Base-by-base conservation (phyloP, 108 stramenopile genomes). In the Cyclotella kingstonii region DNA sequence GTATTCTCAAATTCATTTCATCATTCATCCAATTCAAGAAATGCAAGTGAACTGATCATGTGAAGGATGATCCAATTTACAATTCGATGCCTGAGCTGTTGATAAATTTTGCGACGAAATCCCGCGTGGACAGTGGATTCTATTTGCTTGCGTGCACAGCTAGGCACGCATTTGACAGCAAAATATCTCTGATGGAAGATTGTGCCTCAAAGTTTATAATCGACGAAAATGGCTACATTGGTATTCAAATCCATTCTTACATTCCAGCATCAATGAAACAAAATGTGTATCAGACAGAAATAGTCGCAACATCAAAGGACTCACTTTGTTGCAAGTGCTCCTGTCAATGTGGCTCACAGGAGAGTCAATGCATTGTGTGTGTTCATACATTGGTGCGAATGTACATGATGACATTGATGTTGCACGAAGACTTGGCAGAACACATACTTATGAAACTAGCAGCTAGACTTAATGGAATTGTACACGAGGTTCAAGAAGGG, bases 241-340 rank as follows among this genome's bases (percentile, higher is more conserved):
- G 45, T 11, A 25, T 61, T 1, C 8, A 19, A 6, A 46, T 61
- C 1, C 2, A 9, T 5, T 61, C 48, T 23, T 11, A 43, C 2
- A 31, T 61, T 4, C 45, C 60, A 23, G 46, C 60, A 25, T 61
- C 60, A 36, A 61, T 61, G 60, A 47, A 49, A 21, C 22, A 61
- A 15, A 27, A 40, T 3, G 39, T 25, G 8, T 63, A 51, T 15
- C 1, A 29, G 18, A 63, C 49, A 6, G 46, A 40, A 19, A 17
- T 39, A 25, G 41, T 48, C n/a, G 26, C 31, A 26, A 60, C 44
- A 12, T 9, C n/a, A 15, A 3, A 7, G 18, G 11, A 30, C 3
- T 22, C 33, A 15, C 19, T 48, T 33, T 49, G 60, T 6, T 35
- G 42, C 44, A 15, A 18, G 38, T 46, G 26, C n/a, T 11, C 6